phyloP scores from a whole-genome alignment of 208 protist genomes.

The Trypanosoma avium region DNA sequence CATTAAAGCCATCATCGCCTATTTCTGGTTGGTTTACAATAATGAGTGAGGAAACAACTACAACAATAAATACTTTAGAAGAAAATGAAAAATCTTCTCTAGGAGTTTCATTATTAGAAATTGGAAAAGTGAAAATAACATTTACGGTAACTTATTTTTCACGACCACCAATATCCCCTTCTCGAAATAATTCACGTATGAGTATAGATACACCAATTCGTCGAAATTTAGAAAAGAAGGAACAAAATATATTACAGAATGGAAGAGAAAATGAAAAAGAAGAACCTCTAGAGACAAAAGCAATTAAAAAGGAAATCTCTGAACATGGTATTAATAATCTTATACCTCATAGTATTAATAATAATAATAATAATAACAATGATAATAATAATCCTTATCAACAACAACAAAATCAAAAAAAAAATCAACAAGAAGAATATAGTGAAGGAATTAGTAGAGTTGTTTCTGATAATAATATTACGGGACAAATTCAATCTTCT shows the following conservation, averaged over 20 bases:
- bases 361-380: too few species aligned
- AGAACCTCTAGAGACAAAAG: neutral
- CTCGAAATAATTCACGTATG: neutral
- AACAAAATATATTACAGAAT: neutral
- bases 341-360: too few species aligned
- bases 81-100: neutral
- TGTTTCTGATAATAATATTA: too few species aligned
- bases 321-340: neutral
- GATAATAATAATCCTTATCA: too few species aligned
- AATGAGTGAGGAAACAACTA: conserved; percentile 29
- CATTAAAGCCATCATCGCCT: conserved; percentile 34
- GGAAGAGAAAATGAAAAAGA: neutral
- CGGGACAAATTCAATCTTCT: too few species aligned
- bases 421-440: too few species aligned
- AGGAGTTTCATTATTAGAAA: conserved; percentile 7
- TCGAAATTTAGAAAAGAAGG: neutral
- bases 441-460: too few species aligned
- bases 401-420: too few species aligned
- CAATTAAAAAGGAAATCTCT: too few species aligned
- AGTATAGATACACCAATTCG: neutral
- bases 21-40: conserved; percentile 78
- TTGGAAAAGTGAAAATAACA: conserved; percentile 27
- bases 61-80: neutral
- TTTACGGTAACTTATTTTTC: conserved; percentile 47
- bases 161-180: neutral